Conservation (phyloP, 2,329 filamentous ascomycete species). For the Daldinia sp. region DNA sequence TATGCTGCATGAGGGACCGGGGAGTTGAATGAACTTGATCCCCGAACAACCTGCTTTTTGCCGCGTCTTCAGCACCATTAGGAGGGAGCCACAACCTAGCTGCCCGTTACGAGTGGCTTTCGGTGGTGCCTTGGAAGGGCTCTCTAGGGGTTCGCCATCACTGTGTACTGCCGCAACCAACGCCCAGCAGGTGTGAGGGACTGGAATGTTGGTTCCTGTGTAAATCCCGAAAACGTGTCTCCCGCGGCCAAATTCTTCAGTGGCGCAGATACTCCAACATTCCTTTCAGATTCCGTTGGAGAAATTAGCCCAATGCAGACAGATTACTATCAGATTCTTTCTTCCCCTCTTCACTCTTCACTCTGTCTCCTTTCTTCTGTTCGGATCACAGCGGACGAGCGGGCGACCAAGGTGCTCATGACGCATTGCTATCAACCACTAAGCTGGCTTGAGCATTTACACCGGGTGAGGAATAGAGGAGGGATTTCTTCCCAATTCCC, state of each 20-base stretch:
- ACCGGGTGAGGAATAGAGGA: background rate
- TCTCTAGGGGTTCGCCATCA: conserved; percentile 15
- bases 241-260: conserved; percentile 35
- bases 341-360: conserved; percentile 4
- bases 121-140: conserved; percentile 14
- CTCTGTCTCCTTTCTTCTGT: conserved; percentile 5
- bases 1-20: conserved; percentile 25
- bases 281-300: conserved; percentile 38
- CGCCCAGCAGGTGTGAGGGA: conserved; percentile 25
- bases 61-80: conserved; percentile 25
- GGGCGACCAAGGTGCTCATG: conserved; percentile 3
- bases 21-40: conserved; percentile 25
- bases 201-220: conserved; percentile 43
- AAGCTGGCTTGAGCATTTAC: background rate
- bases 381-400: conserved; percentile 8
- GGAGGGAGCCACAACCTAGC: conserved; percentile 9
- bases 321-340: conserved; percentile 13
- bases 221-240: conserved; percentile 42
- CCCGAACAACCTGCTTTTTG: conserved; percentile 26
- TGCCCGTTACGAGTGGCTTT: conserved; percentile 5
- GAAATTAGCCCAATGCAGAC: conserved; percentile 37
- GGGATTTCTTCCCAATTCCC: background rate
- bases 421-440: conserved; percentile 1
- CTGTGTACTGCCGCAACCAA: conserved; percentile 16
- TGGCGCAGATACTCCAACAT: conserved; percentile 36